Percentiles rank a stretch among this genome's conserved stretches.
These are phyloP conservation scores for Thelonectria discophora DNA, from an alignment of 2,329 filamentous ascomycete genomes.

Conservation along the genomic window DNA sequence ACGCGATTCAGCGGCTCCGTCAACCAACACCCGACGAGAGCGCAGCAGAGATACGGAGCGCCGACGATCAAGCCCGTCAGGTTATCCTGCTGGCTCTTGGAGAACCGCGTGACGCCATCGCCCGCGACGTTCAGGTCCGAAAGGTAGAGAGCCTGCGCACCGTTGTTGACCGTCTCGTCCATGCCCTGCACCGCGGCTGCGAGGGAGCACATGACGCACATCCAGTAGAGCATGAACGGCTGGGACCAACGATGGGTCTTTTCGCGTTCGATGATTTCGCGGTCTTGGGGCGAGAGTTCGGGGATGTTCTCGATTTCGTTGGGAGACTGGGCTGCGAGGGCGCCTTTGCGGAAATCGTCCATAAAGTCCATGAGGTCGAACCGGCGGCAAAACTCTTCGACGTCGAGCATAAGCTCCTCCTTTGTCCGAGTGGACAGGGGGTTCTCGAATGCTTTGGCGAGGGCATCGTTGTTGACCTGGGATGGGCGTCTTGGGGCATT, in stretches of 20 bases:
- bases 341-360: constrained; percentile 59
- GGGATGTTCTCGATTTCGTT: constrained; percentile 42
- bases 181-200: constrained; percentile 69
- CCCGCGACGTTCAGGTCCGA: constrained; percentile 67
- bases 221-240: constrained; percentile 45
- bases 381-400: constrained; percentile 46
- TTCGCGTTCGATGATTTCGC: constrained; percentile 39
- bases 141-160: constrained; percentile 72
- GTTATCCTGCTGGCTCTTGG: constrained; percentile 52
- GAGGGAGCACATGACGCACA: constrained; percentile 62
- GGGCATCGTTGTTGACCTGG: constrained; percentile 7
- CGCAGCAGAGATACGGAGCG: constrained; percentile 72
- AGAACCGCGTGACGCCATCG: constrained; percentile 36
- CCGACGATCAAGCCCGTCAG: constrained; percentile 72
- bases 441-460: constrained; percentile 30
- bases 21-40: constrained; percentile 67
- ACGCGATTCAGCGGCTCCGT: constrained; percentile 75
- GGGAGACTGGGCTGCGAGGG: constrained; percentile 57
- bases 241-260: constrained; percentile 42
- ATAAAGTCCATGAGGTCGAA: constrained; percentile 45
- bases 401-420: constrained; percentile 44
- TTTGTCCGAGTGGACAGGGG: constrained; percentile 40
- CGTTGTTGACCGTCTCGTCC: constrained; percentile 70
- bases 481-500: constrained; percentile 16
- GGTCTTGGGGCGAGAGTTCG: constrained; percentile 39